Conservation (phyloP, 2,329 filamentous ascomycete species). For the Penicillium janthinellum region DNA sequence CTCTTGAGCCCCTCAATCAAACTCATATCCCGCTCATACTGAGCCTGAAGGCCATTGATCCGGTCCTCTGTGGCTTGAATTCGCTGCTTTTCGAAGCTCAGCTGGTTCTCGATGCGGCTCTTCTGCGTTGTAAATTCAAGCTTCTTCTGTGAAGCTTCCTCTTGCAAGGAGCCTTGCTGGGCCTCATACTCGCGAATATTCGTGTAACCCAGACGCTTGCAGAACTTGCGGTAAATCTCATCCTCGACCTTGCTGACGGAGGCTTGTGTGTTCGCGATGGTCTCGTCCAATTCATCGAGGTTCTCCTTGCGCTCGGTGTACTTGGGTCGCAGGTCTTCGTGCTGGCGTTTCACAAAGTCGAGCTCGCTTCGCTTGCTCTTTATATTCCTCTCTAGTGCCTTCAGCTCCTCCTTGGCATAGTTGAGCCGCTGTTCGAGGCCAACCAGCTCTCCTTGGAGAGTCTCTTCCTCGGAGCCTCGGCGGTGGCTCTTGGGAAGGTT, state of each 20-base stretch:
- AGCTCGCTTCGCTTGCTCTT: constrained; percentile 82
- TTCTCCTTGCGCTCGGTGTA: constrained; percentile 71
- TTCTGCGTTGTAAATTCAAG: constrained; percentile 82
- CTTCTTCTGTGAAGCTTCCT: constrained; percentile 84
- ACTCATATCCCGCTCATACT: constrained; percentile 65
- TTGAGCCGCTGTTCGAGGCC: constrained; percentile 76
- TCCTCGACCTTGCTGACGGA: constrained; percentile 84
- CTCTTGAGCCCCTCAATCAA: constrained; percentile 70
- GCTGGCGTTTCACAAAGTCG: constrained; percentile 69
- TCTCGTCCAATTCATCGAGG: constrained; percentile 63
- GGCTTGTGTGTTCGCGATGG: constrained; percentile 58
- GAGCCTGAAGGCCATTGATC: constrained; percentile 67
- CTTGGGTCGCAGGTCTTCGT: constrained; percentile 76
- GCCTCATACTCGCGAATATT: constrained; percentile 92
- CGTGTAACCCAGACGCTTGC: constrained; percentile 79
- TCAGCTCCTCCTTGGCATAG: constrained; percentile 73
- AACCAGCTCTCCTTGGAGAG: constrained; percentile 74
- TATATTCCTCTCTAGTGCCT: constrained; percentile 78
- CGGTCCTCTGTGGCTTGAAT: constrained; percentile 70
- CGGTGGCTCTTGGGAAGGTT: constrained; percentile 78
- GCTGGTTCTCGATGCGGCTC: constrained; percentile 61
- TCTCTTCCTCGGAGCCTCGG: constrained; percentile 75
- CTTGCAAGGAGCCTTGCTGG: constrained; percentile 88
- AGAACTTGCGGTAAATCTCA: constrained; percentile 82
- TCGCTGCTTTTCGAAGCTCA: constrained; percentile 68